Conservation (phyloP, 192 early-diverging fungal genomes). For the Umbelopsis sp. region DNA sequence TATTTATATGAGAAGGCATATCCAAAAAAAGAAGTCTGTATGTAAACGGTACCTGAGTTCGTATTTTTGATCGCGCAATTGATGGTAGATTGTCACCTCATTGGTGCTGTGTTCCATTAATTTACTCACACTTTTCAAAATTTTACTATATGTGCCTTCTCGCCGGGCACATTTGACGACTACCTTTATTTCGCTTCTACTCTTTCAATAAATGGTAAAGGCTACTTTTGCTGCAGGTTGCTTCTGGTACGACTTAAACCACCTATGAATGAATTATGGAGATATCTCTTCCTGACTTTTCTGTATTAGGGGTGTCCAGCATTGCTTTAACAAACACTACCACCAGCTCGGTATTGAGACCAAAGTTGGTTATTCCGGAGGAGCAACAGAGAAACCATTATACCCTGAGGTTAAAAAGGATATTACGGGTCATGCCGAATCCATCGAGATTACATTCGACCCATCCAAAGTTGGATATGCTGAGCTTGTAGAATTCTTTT, state of each 20-base stretch:
- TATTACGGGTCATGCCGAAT: slow-evolving; percentile 83
- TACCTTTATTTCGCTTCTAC: background rate
- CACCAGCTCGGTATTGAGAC: slow-evolving; percentile 25
- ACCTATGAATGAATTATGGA: background rate
- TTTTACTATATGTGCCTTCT: background rate
- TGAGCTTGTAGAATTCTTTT: slow-evolving; percentile 80
- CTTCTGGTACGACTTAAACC: slow-evolving; percentile 69
- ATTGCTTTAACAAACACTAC: slow-evolving; percentile 37
- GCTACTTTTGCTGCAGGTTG: slow-evolving; percentile 95
- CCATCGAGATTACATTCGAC: slow-evolving; percentile 74
- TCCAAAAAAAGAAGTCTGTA: no score
- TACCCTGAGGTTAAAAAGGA: slow-evolving; percentile 49
- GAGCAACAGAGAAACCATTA: slow-evolving; percentile 19
- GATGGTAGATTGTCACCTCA: background rate
- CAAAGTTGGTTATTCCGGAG: slow-evolving; percentile 38
- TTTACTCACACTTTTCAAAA: background rate
- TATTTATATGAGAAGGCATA: no score
- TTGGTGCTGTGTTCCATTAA: slow-evolving; percentile 13
- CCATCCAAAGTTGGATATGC: slow-evolving; percentile 70
- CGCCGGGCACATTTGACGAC: background rate
- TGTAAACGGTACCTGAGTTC: background rate
- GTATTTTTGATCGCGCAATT: background rate
- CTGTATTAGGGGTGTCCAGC: slow-evolving; percentile 33
- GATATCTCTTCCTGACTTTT: background rate
- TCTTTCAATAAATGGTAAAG: slow-evolving; percentile 29